Evolutionary conservation across 2,329 filamentous ascomycete species (phyloP).

Genomic region (Nigrospora oryzae): DNA sequence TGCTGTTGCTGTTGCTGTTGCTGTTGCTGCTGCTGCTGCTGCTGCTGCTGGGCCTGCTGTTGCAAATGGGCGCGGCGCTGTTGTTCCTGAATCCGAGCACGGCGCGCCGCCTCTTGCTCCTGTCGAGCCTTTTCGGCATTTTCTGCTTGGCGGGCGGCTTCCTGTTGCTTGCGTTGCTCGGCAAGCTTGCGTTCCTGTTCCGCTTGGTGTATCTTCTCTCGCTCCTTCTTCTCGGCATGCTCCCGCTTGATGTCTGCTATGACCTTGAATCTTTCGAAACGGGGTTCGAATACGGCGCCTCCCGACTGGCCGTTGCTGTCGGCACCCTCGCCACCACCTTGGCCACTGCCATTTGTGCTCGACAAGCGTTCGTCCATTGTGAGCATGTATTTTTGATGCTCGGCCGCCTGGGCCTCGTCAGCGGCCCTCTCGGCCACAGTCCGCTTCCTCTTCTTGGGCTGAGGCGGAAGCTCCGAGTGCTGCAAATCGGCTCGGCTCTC

Average conservation of each 20-base stretch:
- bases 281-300: constrained; percentile 68
- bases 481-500: constrained; percentile 67
- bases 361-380: constrained; percentile 77
- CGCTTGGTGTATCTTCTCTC: constrained; percentile 62
- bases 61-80: constrained; percentile 23
- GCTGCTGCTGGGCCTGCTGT: constrained; percentile 31
- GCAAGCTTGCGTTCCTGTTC: constrained; percentile 48
- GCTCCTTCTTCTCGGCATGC: constrained; percentile 67
- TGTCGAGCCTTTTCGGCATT: constrained; percentile 4
- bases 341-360: constrained; percentile 47
- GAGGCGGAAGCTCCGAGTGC: constrained; percentile 67
- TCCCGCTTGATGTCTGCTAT: constrained; percentile 76
- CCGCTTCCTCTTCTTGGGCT: constrained; percentile 83
- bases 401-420: constrained; percentile 84
- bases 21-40: constrained; percentile 33
- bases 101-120: constrained; percentile 1
- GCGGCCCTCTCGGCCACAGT: constrained; percentile 92
- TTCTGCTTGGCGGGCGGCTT: constrained; percentile 25
- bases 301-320: constrained; percentile 67
- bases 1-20: constrained; percentile 22
- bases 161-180: constrained; percentile 35
- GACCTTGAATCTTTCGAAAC: constrained; percentile 87
- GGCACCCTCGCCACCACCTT: constrained; percentile 48
- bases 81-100: not conserved
- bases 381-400: constrained; percentile 87